Evolutionary conservation across 805 yeast species (phyloP).

Genomic region (Metschnikowia arizonensis): DNA sequence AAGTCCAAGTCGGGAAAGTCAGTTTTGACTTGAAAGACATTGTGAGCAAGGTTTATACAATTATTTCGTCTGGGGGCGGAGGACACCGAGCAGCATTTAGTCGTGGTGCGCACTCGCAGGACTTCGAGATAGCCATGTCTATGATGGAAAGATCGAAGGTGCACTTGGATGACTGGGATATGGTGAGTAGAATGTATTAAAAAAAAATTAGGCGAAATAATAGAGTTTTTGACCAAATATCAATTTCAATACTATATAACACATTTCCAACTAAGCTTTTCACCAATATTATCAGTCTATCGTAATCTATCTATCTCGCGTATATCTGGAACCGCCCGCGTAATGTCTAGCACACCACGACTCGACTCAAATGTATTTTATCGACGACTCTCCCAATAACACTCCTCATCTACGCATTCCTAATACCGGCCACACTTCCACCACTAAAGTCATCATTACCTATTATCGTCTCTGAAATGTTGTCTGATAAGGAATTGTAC

Average conservation of each 20-base stretch:
- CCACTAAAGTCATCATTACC: background rate
- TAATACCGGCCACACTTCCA: constrained; percentile 1
- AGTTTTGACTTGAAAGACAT: constrained; percentile 21
- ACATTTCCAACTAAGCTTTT: no score
- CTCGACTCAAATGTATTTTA: constrained; percentile 14
- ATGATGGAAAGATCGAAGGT: constrained; percentile 24
- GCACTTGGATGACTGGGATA: constrained; percentile 35
- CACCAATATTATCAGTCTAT: no score
- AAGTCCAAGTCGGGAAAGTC: background rate
- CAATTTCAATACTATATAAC: no score
- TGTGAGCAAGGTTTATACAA: constrained; percentile 31
- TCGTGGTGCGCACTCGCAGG: constrained; percentile 14
- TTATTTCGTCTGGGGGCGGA: constrained; percentile 9
- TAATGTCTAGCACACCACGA: background rate
- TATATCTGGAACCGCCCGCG: constrained; percentile 1
- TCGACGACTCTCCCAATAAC: constrained; percentile 19
- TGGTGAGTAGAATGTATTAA: constrained; percentile 28
- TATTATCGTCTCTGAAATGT: constrained; percentile 20
- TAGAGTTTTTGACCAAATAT: no score
- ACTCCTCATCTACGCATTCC: constrained; percentile 6
- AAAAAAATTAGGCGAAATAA: background rate
- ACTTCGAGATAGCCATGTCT: constrained; percentile 6
- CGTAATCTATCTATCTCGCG: background rate
- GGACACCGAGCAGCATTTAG: constrained; percentile 2
- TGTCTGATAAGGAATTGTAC: constrained; percentile 43